Evolutionary conservation across 495 filamentous ascomycete species (phyloP).

Genomic region (Hypoxylon intermedium): DNA sequence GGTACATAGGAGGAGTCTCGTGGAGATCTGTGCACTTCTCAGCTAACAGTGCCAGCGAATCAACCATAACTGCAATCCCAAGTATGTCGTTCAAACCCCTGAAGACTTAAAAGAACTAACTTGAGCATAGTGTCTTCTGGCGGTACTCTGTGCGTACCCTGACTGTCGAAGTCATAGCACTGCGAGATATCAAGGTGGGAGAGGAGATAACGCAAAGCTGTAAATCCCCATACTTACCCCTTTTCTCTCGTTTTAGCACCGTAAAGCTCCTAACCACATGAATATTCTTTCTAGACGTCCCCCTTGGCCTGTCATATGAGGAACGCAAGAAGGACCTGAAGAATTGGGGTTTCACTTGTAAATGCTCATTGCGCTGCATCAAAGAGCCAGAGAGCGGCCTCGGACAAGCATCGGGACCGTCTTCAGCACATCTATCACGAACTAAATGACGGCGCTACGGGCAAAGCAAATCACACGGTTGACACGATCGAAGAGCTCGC

Average conservation of each 20-base stretch:
- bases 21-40: neutral
- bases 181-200: slow-evolving; percentile 42
- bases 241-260: neutral
- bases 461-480: slow-evolving; percentile 7
- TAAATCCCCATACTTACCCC: slow-evolving; percentile 24
- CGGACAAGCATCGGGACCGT: slow-evolving; percentile 38
- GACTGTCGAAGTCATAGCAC: slow-evolving; percentile 43
- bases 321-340: slow-evolving; percentile 40
- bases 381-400: slow-evolving; percentile 10
- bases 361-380: slow-evolving; percentile 41
- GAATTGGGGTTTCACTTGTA: slow-evolving; percentile 45
- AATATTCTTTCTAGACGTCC: slow-evolving; percentile 37
- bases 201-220: slow-evolving; percentile 49
- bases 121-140: slow-evolving; percentile 43
- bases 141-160: slow-evolving; percentile 38
- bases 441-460: slow-evolving; percentile 27
- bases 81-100: slow-evolving; percentile 25
- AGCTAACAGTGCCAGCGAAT: slow-evolving; percentile 34
- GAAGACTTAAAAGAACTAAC: slow-evolving; percentile 7
- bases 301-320: slow-evolving; percentile 36
- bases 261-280: neutral
- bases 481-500: slow-evolving; percentile 25
- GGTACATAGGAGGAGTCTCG: slow-evolving; percentile 21
- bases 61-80: slow-evolving; percentile 48
- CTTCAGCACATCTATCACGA: slow-evolving; percentile 40